phyloP scores from a whole-genome alignment of 2,329 filamentous ascomycete genomes.

The Penicillium sp. region DNA sequence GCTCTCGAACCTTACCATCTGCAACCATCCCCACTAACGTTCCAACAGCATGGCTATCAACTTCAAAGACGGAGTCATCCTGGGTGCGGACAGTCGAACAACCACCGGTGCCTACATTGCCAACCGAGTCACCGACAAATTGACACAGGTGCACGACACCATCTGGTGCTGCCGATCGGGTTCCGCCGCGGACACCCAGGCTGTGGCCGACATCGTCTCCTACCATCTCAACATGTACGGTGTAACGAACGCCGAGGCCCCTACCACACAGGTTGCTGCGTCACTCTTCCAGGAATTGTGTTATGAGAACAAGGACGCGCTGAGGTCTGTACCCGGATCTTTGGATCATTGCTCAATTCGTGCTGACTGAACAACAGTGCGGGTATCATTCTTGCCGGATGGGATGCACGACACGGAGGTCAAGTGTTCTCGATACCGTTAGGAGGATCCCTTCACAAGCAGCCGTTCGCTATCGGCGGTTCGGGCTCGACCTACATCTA shows the following conservation, averaged over 20 bases:
- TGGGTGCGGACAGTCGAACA: conserved; percentile 91
- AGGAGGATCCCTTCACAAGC: conserved; percentile 94
- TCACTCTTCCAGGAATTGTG: conserved; percentile 96
- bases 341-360: not conserved
- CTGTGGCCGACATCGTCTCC: conserved; percentile 93
- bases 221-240: conserved; percentile 91
- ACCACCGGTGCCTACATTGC: conserved; percentile 97
- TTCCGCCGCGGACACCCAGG: conserved; percentile 94
- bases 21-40: conserved; percentile 22
- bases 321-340: conserved; percentile 56
- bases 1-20: conserved; percentile 10
- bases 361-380: conserved; percentile 50
- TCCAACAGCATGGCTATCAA: conserved; percentile 83
- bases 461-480: conserved; percentile 87
- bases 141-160: conserved; percentile 95
- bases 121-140: conserved; percentile 97
- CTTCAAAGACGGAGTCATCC: conserved; percentile 95
- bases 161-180: conserved; percentile 99
- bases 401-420: conserved; percentile 86
- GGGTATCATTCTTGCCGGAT: conserved; percentile 96
- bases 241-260: conserved; percentile 77
- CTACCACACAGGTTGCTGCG: conserved; percentile 89
- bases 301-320: conserved; percentile 89
- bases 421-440: conserved; percentile 97
- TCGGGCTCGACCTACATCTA: conserved; percentile 99